These are phyloP conservation scores for Eutrema yunnanense DNA, from an alignment of 345 rosid species.

Conservation along the genomic window DNA sequence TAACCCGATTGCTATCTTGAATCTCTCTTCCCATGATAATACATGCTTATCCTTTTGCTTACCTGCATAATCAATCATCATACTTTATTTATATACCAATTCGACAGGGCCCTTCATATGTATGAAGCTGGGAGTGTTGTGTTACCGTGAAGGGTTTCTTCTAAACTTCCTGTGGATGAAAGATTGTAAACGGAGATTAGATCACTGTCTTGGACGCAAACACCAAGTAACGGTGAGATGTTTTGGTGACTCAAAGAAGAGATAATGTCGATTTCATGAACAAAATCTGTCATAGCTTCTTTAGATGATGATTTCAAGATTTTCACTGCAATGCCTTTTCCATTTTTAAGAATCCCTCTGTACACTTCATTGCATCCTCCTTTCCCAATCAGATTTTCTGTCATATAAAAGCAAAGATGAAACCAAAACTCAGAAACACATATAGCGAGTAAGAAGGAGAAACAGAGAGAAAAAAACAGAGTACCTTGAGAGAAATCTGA, in stretches of 20 bases:
- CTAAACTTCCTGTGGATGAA: slow-evolving; percentile 63
- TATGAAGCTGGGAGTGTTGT: neutral
- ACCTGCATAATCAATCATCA: slow-evolving; percentile 12
- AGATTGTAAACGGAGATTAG: slow-evolving; percentile 70
- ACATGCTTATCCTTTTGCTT: slow-evolving; percentile 6
- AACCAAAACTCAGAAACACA: neutral
- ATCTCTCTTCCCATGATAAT: slow-evolving; percentile 64
- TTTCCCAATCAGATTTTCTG: slow-evolving; percentile 67
- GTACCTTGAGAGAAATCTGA: slow-evolving; percentile 65
- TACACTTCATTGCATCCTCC: slow-evolving; percentile 78
- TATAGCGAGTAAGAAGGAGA: neutral
- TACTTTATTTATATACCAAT: neutral
- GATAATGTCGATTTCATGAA: slow-evolving; percentile 60
- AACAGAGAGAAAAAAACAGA: neutral
- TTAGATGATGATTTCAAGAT: slow-evolving; percentile 51
- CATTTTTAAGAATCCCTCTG: slow-evolving; percentile 60
- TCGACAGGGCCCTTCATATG: neutral
- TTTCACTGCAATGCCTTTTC: slow-evolving; percentile 63
- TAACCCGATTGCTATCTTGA: slow-evolving; percentile 47
- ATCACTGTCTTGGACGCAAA: slow-evolving; percentile 46
- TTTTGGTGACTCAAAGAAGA: slow-evolving; percentile 57
- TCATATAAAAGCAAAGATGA: neutral
- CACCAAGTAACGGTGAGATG: slow-evolving; percentile 52
- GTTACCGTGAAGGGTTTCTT: slow-evolving; percentile 62
- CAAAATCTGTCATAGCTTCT: slow-evolving; percentile 52